phyloP scores from a whole-genome alignment of 441 rosid species.

The Eruca vesicaria region DNA sequence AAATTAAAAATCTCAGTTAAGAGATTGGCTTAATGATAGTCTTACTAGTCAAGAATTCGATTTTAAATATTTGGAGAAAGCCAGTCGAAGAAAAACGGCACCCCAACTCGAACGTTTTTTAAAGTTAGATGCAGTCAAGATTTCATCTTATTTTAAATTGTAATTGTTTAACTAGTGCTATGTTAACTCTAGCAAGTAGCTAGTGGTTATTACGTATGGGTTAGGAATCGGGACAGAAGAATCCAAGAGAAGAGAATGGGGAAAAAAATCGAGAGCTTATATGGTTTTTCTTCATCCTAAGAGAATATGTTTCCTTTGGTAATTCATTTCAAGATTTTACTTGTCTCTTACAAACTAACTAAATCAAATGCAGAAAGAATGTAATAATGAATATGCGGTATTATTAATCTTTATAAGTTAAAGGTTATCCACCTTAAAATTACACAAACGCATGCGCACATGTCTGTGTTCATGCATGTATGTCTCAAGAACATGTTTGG shows the following conservation, averaged over 20 bases:
- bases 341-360: background rate
- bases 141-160: background rate
- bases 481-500: slow-evolving; percentile 48
- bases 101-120: background rate
- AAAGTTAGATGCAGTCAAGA: background rate
- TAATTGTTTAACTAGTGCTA: background rate
- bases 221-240: background rate
- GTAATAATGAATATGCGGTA: background rate
- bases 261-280: too few relatives aligned
- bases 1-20: too few relatives aligned
- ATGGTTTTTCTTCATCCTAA: too few relatives aligned
- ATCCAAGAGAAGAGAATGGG: background rate
- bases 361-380: background rate
- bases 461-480: background rate
- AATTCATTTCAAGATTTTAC: slow-evolving; percentile 4
- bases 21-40: too few relatives aligned
- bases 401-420: background rate
- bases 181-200: background rate
- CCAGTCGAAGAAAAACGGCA: background rate
- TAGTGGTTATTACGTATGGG: background rate
- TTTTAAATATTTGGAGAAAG: background rate
- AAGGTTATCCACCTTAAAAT: slow-evolving; percentile 35
- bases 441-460: slow-evolving; percentile 4
- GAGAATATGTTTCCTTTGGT: too few relatives aligned
- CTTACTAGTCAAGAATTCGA: background rate